Conservation (phyloP, 2,329 filamentous ascomycete species). For the Neocucurbitaria cava region DNA sequence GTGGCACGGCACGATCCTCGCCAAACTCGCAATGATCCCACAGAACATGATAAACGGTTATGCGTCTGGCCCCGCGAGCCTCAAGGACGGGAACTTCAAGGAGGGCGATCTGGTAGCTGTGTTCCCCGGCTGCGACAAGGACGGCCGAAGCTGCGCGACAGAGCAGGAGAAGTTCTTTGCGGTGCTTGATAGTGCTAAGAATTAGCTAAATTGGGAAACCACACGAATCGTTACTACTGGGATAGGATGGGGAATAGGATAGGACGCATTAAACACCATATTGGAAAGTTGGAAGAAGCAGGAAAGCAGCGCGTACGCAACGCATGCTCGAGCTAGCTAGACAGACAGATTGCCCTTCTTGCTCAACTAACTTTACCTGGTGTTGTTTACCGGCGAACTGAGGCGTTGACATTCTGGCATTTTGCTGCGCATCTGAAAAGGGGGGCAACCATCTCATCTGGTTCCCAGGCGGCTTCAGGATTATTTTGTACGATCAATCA, state of each 20-base stretch:
- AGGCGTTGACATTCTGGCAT: neutral
- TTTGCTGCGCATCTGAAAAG: too few relatives aligned
- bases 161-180: constrained; percentile 67
- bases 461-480: neutral
- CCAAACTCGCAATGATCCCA: constrained; percentile 87
- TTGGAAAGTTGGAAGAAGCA: too few relatives aligned
- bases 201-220: constrained; percentile 4
- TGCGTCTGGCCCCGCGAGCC: constrained; percentile 47
- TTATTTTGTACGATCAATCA: neutral
- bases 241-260: too few relatives aligned
- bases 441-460: neutral
- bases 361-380: neutral
- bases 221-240: too few relatives aligned
- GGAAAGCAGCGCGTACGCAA: neutral
- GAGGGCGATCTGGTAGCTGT: constrained; percentile 85
- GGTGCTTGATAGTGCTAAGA: constrained; percentile 34
- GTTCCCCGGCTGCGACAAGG: constrained; percentile 73
- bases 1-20: constrained; percentile 96
- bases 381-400: neutral
- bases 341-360: too few relatives aligned
- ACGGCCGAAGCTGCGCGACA: constrained; percentile 69
- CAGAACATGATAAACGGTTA: constrained; percentile 86
- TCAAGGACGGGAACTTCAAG: constrained; percentile 67
- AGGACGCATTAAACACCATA: neutral
- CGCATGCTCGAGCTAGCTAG: neutral